Base-by-base conservation (phyloP, 306 rosid species). In the Fragaria vesca region DNA sequence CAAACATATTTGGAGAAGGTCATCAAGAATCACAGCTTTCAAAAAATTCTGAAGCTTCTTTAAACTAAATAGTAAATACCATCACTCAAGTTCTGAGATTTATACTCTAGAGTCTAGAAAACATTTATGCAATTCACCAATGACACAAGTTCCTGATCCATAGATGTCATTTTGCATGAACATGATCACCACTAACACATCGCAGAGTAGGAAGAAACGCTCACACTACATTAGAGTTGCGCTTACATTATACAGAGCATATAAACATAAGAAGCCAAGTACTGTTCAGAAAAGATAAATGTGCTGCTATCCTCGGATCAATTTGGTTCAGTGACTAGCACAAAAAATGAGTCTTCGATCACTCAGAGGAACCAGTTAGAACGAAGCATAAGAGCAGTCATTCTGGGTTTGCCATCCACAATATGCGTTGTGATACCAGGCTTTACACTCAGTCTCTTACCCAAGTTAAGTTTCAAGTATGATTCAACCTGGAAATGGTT, bases 401-500 rank as follows among this genome's bases (percentile, higher is more conserved):
- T 52, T 81, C 66, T 84, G 30, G 88, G 81, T 71, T 88, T 78
- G 67, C 93, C 94, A 78, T 89, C 89, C 8, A 71, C 70, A 38
- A 89, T 83, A 63, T 82, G 87, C 36, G 88, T 90, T 36, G 87
- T 89, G 71, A 95, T 11, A 45, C 99, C 99, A 2, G 97, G 99
- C 86, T 87, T 93, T 82, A 95, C 75, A 83, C 87, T 88, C 79
- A 87, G 87, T 63, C 80, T 85, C 81, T 86, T 71, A 65, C 90
- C 88, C 68, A 91, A 34, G 79, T 88, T 88, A 32, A 93, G 73
- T 83, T 90, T 95, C 45, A 93, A 66, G 81, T 88, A 88, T 43
- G 94, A 86, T 79, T 95, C 99, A 65, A 81, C 86, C 85, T 87
- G 95, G 80, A 93, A 85, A 82, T 82, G 99, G 51, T 87, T 83